Base-by-base conservation (phyloP, 163 green algal species). In the Chloromonas sp. region DNA sequence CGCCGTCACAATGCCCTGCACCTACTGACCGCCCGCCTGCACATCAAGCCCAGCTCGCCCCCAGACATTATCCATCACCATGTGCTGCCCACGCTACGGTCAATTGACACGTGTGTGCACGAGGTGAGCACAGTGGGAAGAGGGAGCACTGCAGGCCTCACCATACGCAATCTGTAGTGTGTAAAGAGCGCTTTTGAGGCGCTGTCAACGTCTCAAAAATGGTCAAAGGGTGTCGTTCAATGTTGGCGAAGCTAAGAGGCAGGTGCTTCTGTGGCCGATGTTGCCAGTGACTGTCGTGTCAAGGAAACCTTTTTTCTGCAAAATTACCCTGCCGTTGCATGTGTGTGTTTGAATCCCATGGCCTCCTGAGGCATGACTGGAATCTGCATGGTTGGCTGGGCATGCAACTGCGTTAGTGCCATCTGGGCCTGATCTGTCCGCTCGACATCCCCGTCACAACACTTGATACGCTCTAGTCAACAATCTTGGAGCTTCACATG, bases 51-150 rank as follows among this genome's bases (percentile, higher is more conserved):
- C n/a, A 61, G 84, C 79, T 57, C 71, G 70, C 80, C 84, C 36
- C 60, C 70, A 0, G 80, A 85, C 71, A 71, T 87, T 60, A 87
- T 87, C 36, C 1, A 1, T 15, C 71, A 80, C 5, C 71, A 82
- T 70, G 84, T 87, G 80, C 79, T 87, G 80, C 84, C 79, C 36
- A 80, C 70, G 15, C 79, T 87, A 36, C 36, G 36, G 36, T 36
- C 36, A 36, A 36, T 36, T 36, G 36, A 36, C 36, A 36, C 36
- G 36, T 36, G 36, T 36, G 36, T 36, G 36, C 36, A 36, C 36
- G 36, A 36, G 36, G 36, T 36, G 36, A 36, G 36, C 36, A 36
- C 36, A 36, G 36, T 36, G 36, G 36, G 36, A 36, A 36, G 36
- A 36, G 36, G 36, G 36, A 36, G 36, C 36, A 36, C 36, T 36